Evolutionary conservation across 139 green algal genomes (phyloP).

Genomic region (Microglena sp.): DNA sequence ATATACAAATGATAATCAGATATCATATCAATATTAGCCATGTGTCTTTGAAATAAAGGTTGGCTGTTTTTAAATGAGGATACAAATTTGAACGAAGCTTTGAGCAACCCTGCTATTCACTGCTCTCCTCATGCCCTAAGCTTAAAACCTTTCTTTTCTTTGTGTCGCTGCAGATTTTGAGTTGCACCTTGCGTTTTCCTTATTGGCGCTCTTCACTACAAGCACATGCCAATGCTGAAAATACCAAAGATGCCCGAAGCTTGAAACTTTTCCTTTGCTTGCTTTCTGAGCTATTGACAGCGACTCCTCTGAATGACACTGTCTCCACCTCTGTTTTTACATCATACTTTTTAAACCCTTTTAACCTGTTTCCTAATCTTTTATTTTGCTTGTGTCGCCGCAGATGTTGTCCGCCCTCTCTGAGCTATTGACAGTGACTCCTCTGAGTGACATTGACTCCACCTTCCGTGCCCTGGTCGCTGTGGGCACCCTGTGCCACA

Average conservation of each 20-base stretch:
- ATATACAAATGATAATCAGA: too few species aligned
- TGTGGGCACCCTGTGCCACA: slow-evolving; percentile 32
- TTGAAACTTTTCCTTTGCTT: background rate
- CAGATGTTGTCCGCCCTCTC: slow-evolving; percentile 31
- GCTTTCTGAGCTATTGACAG: slow-evolving; percentile 30
- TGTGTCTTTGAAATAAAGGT: too few species aligned
- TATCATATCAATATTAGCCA: too few species aligned
- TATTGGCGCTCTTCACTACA: background rate
- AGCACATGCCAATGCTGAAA: background rate
- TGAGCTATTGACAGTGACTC: slow-evolving; percentile 28
- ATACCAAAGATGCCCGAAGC: background rate
- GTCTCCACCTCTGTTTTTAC: background rate
- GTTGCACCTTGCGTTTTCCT: background rate
- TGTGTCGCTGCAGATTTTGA: background rate
- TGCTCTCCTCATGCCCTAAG: too few species aligned
- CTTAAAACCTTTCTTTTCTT: too few species aligned
- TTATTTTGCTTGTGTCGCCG: background rate
- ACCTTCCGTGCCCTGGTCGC: slow-evolving; percentile 34
- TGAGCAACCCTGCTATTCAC: too few species aligned
- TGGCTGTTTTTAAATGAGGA: too few species aligned
- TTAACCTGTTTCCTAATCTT: background rate
- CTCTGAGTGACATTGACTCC: background rate
- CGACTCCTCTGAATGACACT: background rate
- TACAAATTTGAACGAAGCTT: too few species aligned
- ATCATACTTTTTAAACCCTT: background rate